Evolutionary conservation across 805 yeast genomes (phyloP), one percentile per base, ranked within the genome.

Genomic region (Isabelozyma heimii): DNA sequence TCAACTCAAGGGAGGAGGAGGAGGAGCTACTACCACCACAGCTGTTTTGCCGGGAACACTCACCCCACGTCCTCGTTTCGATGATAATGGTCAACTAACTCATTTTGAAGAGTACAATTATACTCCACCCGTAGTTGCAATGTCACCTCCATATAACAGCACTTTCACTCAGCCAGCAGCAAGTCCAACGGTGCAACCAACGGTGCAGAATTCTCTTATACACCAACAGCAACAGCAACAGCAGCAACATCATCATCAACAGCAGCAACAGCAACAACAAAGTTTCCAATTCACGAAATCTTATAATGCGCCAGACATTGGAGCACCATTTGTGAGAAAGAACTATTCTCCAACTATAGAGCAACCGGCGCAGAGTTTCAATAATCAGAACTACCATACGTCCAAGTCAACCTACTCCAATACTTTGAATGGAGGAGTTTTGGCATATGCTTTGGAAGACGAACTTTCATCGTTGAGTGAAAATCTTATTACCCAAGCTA

Each of bases 301-400:
- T 7, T 80, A 94, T 47, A 79, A 87, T 14, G 97, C 89, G 69
- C 83, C 74, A 5, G 98, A 94, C 63, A 81, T 94, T 57, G 99
- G 94, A 75, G 96, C 97, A 14, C 99, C 94, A 76, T 74, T 94
- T 59, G 85, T 96, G 17, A 84, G 58, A 53, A 40, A 56, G 52
- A 26, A 24, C 16, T 35, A 30, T 28, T 44, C 55, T 51, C 37
- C 57, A 47, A 37, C 59, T 45, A 38, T 20, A 28, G 15, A 48
- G 47, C 15, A 28, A 37, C 37, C 24, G 38, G 8, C 41, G 17
- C 30, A 37, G 35, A 13, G 37, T 15, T n/a, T 37, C 40, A 24
- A 24, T 28, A 44, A 58, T 1, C 57, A 61, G 5, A 47, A 53
- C 42, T 62, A 54, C 50, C 71, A 67, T 50, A 54, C 70, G 27